These are phyloP conservation scores for Reutealis trisperma DNA, from an alignment of 345 rosid species.

Conservation along the genomic window DNA sequence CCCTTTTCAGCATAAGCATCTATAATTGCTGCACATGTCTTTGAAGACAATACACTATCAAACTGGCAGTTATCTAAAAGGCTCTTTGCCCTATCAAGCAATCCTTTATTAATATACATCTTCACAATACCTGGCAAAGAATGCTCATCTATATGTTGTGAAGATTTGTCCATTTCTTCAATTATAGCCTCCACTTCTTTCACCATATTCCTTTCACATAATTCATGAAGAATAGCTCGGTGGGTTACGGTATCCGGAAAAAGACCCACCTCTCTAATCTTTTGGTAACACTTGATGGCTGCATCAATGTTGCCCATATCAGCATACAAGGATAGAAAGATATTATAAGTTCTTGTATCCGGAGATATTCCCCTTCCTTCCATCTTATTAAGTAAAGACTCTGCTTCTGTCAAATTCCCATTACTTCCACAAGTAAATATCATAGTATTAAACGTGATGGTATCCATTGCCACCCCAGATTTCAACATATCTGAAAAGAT, in stretches of 20 bases:
- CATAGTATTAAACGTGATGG: slow-evolving; percentile 87
- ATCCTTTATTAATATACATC: slow-evolving; percentile 66
- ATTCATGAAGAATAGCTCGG: slow-evolving; percentile 69
- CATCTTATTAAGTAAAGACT: slow-evolving; percentile 71
- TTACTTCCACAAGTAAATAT: slow-evolving; percentile 81
- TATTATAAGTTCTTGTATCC: slow-evolving; percentile 82
- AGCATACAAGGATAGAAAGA: slow-evolving; percentile 70
- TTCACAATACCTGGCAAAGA: slow-evolving; percentile 72
- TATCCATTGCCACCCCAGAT: slow-evolving; percentile 69
- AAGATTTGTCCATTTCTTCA: slow-evolving; percentile 56
- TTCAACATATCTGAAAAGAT: slow-evolving; percentile 78
- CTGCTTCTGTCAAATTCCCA: slow-evolving; percentile 76
- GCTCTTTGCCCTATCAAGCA: slow-evolving; percentile 47
- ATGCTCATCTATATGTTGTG: slow-evolving; percentile 59
- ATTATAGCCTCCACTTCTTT: slow-evolving; percentile 62
- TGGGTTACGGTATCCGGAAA: slow-evolving; percentile 72
- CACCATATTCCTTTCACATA: slow-evolving; percentile 71
- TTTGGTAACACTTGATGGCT: slow-evolving; percentile 58
- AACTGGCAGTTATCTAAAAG: slow-evolving; percentile 50
- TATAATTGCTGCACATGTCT: slow-evolving; percentile 62
- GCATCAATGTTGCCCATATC: slow-evolving; percentile 66
- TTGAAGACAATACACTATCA: slow-evolving; percentile 52
- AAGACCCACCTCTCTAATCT: slow-evolving; percentile 72
- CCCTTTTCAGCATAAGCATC: slow-evolving; percentile 82
- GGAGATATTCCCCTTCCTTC: slow-evolving; percentile 64